Evolutionary conservation across 225 moss, liverwort and hornwort species (phyloP), one percentile per base, ranked within the genome.

Genomic region (Marchantia polymorpha): DNA sequence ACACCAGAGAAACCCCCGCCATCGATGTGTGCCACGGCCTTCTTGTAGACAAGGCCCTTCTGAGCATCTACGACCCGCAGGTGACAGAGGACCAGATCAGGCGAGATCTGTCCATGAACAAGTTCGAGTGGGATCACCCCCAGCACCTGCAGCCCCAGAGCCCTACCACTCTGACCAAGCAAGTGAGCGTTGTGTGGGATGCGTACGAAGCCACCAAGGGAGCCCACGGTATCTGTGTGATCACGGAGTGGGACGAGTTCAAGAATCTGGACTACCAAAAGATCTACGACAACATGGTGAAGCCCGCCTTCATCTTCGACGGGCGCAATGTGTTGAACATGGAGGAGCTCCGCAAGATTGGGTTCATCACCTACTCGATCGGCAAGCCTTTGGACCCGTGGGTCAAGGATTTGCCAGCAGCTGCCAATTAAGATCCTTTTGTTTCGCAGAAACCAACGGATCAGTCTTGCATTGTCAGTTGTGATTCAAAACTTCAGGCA

Each of bases 41-140:
- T 0, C 77, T 95, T 0, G 93, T 88, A 0, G 93, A 95, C 78
- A 95, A 93, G 88, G 94, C 94, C 5, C 53, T 65, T 2, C 84
- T 93, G 19, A 89, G 83, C 82, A 95, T 95, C 49, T 95, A 90
- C 78, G 93, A 95, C 48, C 94, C 91, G 0, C 93, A 95, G 52
- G 93, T 95, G 0, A 90, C 90, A 0, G 93, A 90, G 58, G 93
- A 91, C 0, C 94, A 95, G 91, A 92, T 93, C 64, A 91, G 83
- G 87, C 88, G 93, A 20, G 94, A 95, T 71, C 81, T 93, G 87
- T 83, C 93, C 19, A 93, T 96, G 93, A 92, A 91, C 87, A 93
- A 96, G 84, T 96, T 96, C 80, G 95, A 96, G 72, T 96, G 95
- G 95, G 95, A 93, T 72, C 95, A 96, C 31, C 93, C 95, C 7